phyloP scores from a whole-genome alignment of 306 rosid species.

The Quercus berberidifolia region DNA sequence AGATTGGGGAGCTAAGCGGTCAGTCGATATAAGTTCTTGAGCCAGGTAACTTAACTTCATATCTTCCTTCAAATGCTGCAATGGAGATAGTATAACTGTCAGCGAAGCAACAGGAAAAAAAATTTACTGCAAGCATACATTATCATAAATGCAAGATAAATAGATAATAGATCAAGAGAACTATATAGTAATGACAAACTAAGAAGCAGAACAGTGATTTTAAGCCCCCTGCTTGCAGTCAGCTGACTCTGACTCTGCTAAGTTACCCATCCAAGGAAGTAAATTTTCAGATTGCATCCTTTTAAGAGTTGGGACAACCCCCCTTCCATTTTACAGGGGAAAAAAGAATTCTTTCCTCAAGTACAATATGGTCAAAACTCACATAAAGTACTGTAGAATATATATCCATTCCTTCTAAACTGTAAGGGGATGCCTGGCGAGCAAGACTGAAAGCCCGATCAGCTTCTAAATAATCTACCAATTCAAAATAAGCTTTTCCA shows the following conservation, averaged over 20 bases:
- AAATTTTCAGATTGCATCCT: background rate
- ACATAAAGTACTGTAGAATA: slow-evolving; percentile 98
- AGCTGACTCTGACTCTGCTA: background rate
- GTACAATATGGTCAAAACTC: slow-evolving; percentile 37
- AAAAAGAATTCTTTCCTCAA: background rate
- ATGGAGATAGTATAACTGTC: slow-evolving; percentile 20
- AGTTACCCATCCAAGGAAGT: slow-evolving; percentile 2
- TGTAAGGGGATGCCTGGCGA: slow-evolving; percentile 68
- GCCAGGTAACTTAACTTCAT: slow-evolving; percentile 96
- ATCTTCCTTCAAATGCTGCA: slow-evolving; percentile 99
- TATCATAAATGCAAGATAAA: background rate
- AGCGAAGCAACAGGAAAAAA: slow-evolving; percentile 19
- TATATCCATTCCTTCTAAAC: slow-evolving; percentile 95
- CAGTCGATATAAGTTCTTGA: slow-evolving; percentile 83
- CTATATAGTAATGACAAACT: background rate
- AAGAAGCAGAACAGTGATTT: background rate
- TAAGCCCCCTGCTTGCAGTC: background rate
- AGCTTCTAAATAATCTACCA: slow-evolving; percentile 92
- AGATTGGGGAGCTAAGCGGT: slow-evolving; percentile 94
- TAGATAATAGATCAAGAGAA: background rate
- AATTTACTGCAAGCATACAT: slow-evolving; percentile 7
- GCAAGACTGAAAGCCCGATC: slow-evolving; percentile 85
- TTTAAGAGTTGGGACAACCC: background rate
- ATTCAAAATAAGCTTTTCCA: slow-evolving; percentile 84
- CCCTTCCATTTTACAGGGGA: background rate